Evolutionary conservation across 2,329 filamentous ascomycete species (phyloP).

Genomic region (Raffaelea arxii): DNA sequence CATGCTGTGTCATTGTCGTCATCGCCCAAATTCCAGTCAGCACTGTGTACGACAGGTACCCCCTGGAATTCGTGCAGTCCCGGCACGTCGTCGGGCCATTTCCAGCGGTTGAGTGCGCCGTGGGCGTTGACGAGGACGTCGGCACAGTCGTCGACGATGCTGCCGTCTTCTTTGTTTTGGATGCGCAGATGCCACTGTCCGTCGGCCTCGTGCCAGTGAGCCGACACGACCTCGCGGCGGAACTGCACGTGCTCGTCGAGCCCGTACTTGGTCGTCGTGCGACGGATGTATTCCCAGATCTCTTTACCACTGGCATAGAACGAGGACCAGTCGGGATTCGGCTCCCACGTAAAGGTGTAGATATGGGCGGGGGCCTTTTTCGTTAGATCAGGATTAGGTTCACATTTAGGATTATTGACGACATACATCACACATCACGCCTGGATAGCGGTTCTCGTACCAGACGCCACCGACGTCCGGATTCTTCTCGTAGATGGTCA

Average conservation of each 20-base stretch:
- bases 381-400: neutral
- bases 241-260: slow-evolving; percentile 2
- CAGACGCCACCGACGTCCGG: slow-evolving; percentile 2
- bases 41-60: slow-evolving; percentile 3
- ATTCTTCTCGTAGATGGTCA: neutral
- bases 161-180: slow-evolving; percentile 28
- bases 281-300: slow-evolving; percentile 12
- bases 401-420: neutral
- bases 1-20: too few relatives aligned
- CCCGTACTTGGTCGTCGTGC: slow-evolving; percentile 1
- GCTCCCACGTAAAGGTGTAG: slow-evolving; percentile 12
- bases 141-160: slow-evolving; percentile 15
- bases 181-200: slow-evolving; percentile 15
- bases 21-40: slow-evolving; percentile 3
- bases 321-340: slow-evolving; percentile 11
- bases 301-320: slow-evolving; percentile 12
- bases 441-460: slow-evolving; percentile 7
- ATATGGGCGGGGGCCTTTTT: slow-evolving; percentile 11
- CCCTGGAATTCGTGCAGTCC: slow-evolving; percentile 4
- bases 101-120: slow-evolving; percentile 1
- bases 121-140: slow-evolving; percentile 7
- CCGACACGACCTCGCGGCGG: neutral
- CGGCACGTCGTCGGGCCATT: slow-evolving; percentile 2
- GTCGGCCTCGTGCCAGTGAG: slow-evolving; percentile 4
- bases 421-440: slow-evolving; percentile 8